Base-by-base conservation (phyloP, 176 grass and related monocot genomes). In the Pontederia paniculata region DNA sequence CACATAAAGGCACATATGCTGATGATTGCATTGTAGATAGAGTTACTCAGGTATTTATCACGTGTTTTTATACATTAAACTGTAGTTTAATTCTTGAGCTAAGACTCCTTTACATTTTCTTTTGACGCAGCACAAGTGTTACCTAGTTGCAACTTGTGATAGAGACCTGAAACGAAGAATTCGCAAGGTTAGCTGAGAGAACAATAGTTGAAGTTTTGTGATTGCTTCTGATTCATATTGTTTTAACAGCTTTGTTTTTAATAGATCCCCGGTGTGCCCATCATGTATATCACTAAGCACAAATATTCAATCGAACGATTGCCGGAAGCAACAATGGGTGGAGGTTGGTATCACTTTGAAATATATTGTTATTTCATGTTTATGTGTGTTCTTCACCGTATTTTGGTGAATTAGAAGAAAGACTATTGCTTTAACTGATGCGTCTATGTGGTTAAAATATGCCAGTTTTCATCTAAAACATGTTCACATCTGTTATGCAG, bases 21-120 rank as follows among this genome's bases (percentile, higher is more conserved):
- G 85, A 95, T 83, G 89, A 95, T 75, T 89, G 85, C 68, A 95
- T 95, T 17, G 81, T 95, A 21, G 89, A 95, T 1, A 81, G 89
- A 72, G 81, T 95, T 72, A 95, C 85, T 75, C 85, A 95, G 85
- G 89, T 95, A 28, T 65, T 54, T 48, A 11, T 16, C 20, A 44
- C 46, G 53, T 73, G 18, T 60, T 54, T 46, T 46, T 28, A 50
- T 0, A 6, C 17, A 70, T 47, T 15, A 52, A 56, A 41, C 41
- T 42, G 23, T 23, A 12, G 10, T 0, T 42, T 66, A 31, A 37
- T 17, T 45, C 18, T 4, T 10, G 4, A 8, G 10, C 31, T 60
- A 17, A 9, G 1, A 10, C 12, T 59, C 10, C 5, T 43, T 16
- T 60, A 19, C 15, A 54, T 54, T 54, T 19, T 54, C 18, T 72